Evolutionary conservation across 805 yeast species (phyloP).

Genomic region (Candida khao-thaluensis): DNA sequence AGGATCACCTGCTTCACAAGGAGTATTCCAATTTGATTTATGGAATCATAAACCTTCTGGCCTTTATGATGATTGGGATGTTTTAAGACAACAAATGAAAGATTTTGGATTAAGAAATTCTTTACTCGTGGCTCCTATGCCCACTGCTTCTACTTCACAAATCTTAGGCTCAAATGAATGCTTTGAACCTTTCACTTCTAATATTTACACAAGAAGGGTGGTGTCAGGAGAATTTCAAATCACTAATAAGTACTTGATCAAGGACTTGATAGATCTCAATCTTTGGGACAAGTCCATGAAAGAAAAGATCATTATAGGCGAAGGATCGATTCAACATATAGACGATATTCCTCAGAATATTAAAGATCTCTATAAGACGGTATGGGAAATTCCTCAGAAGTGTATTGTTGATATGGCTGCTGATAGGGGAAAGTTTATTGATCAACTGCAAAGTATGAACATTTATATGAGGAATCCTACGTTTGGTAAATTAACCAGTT

Average conservation of each 20-base stretch:
- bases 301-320: constrained; percentile 67
- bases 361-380: constrained; percentile 84
- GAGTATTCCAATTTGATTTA: constrained; percentile 79
- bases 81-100: constrained; percentile 56
- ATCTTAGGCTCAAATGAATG: constrained; percentile 92
- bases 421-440: constrained; percentile 69
- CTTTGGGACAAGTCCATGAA: constrained; percentile 82
- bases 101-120: constrained; percentile 82
- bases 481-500: constrained; percentile 40
- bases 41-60: constrained; percentile 81
- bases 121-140: constrained; percentile 90
- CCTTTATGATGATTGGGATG: constrained; percentile 80
- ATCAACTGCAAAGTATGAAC: constrained; percentile 49
- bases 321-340: constrained; percentile 84
- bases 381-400: constrained; percentile 94
- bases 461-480: constrained; percentile 38
- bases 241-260: constrained; percentile 80
- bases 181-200: constrained; percentile 94
- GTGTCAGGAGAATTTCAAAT: constrained; percentile 92
- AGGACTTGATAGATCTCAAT: constrained; percentile 78
- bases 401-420: constrained; percentile 84
- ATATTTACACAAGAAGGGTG: constrained; percentile 87
- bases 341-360: constrained; percentile 71
- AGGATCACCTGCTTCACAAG: constrained; percentile 91
- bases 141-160: constrained; percentile 97